Percentiles rank a stretch among this genome's conserved stretches.
phyloP scores from a whole-genome alignment of 495 filamentous ascomycete species.

The Tuber indicum region DNA sequence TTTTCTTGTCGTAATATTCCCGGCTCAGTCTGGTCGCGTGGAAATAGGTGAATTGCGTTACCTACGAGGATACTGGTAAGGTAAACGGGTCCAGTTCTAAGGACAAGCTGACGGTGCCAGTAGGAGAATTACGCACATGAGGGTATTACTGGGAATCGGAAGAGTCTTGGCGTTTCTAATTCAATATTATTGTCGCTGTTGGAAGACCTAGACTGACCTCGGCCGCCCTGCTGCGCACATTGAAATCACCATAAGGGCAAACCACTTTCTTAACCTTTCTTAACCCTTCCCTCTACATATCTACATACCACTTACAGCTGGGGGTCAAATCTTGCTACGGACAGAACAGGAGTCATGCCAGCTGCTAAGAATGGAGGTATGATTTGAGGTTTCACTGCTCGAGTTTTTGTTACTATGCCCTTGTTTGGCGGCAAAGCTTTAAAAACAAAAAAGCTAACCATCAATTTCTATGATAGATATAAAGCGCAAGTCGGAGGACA shows the following conservation, averaged over 20 bases:
- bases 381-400: background rate
- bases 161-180: background rate
- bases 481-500: conserved; percentile 40
- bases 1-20: conserved; percentile 7
- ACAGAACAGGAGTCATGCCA: background rate
- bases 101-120: background rate
- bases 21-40: background rate
- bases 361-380: conserved; percentile 3
- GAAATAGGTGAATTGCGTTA: background rate
- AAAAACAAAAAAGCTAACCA: background rate
- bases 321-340: background rate
- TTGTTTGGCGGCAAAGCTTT: background rate
- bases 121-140: background rate
- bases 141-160: background rate
- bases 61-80: conserved; percentile 1
- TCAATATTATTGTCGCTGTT: background rate
- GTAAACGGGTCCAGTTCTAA: background rate
- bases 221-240: background rate
- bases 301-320: background rate
- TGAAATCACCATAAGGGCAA: background rate
- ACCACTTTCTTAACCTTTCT: background rate
- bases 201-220: background rate
- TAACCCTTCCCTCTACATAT: background rate
- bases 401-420: background rate
- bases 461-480: conserved; percentile 14